Evolutionary conservation across 305 asterid species (phyloP).

Genomic region (Fraxinus floribunda): DNA sequence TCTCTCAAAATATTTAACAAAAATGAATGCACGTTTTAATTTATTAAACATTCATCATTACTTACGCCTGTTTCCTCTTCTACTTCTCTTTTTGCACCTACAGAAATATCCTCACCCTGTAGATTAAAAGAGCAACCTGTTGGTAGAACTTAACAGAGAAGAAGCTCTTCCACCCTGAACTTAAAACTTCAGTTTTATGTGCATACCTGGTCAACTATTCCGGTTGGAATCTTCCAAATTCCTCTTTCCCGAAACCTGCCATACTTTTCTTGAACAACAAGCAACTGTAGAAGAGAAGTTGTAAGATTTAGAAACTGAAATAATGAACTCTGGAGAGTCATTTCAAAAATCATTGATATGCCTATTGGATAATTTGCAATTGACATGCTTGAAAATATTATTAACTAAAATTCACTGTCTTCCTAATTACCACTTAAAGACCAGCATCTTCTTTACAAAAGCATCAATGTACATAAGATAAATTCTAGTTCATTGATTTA

Average conservation of each 20-base stretch:
- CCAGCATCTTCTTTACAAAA: background rate
- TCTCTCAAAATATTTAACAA: constrained; percentile 19
- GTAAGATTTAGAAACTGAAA: background rate
- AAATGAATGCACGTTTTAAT: background rate
- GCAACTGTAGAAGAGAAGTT: constrained; percentile 49
- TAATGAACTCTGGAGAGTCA: background rate
- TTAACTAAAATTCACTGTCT: background rate
- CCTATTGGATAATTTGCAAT: background rate
- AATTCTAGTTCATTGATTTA: background rate
- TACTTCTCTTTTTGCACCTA: constrained; percentile 70
- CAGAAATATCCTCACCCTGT: constrained; percentile 72
- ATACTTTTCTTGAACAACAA: constrained; percentile 68
- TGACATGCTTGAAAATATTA: background rate
- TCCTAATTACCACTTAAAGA: background rate
- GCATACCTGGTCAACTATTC: constrained; percentile 67
- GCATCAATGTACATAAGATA: background rate
- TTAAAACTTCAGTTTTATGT: constrained; percentile 14
- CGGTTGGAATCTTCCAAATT: constrained; percentile 83
- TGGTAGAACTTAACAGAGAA: background rate
- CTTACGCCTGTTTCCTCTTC: constrained; percentile 89
- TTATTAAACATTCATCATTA: constrained; percentile 20
- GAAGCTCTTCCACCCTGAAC: background rate
- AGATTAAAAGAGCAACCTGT: constrained; percentile 18
- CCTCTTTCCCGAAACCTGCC: constrained; percentile 56
- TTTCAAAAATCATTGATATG: background rate